phyloP scores from a whole-genome alignment of 306 rosid species.

The Lablab purpureus region DNA sequence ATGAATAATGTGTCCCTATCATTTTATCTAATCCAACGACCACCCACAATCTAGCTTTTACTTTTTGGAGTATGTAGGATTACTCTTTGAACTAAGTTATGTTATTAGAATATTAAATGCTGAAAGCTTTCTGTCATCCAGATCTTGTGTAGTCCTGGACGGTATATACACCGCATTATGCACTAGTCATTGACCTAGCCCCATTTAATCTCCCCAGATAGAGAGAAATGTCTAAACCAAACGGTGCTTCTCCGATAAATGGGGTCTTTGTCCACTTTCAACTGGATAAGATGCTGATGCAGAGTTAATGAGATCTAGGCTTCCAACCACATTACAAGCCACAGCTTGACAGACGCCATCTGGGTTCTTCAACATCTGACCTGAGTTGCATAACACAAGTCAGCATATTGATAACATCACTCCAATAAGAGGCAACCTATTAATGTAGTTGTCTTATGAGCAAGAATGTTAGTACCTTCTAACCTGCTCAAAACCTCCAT shows the following conservation, averaged over 20 bases:
- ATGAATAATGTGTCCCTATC: conserved; percentile 10
- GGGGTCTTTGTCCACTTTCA: conserved; percentile 26
- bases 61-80: neutral
- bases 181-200: conserved; percentile 9
- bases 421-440: conserved; percentile 18
- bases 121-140: conserved; percentile 20
- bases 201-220: conserved; percentile 2
- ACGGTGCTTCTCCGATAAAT: neutral
- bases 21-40: conserved; percentile 19
- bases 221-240: neutral
- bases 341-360: conserved; percentile 18
- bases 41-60: conserved; percentile 11
- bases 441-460: neutral
- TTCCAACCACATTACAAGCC: conserved; percentile 13
- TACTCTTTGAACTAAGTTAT: conserved; percentile 10
- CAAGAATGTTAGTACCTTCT: conserved; percentile 32
- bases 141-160: conserved; percentile 34
- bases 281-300: conserved; percentile 18
- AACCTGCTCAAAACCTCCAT: conserved; percentile 25
- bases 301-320: neutral
- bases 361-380: conserved; percentile 35
- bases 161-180: neutral
- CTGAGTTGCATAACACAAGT: conserved; percentile 26
- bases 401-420: conserved; percentile 23
- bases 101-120: neutral